Evolutionary conservation across 352 stramenopile species (phyloP), one percentile per base, ranked within the genome.

Genomic region (Pythium vanterpoolii): DNA sequence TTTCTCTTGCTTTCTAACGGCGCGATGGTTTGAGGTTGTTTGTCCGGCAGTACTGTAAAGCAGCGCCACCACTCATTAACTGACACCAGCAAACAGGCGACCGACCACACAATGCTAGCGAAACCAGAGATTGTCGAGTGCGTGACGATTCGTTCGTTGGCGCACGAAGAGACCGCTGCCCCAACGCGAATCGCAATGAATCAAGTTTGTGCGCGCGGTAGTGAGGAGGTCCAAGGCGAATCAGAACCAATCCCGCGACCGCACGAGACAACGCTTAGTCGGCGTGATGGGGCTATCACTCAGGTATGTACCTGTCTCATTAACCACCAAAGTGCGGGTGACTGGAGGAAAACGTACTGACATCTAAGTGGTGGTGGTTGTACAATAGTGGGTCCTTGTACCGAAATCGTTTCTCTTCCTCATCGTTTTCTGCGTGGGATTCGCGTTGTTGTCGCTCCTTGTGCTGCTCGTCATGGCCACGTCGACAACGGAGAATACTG

Each of bases 401-500:
- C 66, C 70, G 23, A 65, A 48, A 24, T 49, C 64, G 26, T 74
- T 77, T 39, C 43, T 77, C 16, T 23, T 33, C 0, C 23, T 74
- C 24, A 51, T 71, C 16, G 21, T 39, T 18, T 68, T 74, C 31
- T 64, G 66, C 58, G 40, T 73, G 34, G 55, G 40, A n/a, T 71
- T 78, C 40, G 60, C 68, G 21, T 16, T 69, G 55, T 21, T 75
- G 1, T 71, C 67, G 8, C 40, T 78, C 3, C 14, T 71, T 5
- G 53, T 21, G 13, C 51, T 78, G 9, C 38, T 57, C 23, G 16
- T 69, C 18, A 43, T 69, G 44, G 62, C 62, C 1, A 51, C 51
- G 3, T 43, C 57, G 9, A 14, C 56, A 28, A 18, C 36, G 44
- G 21, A 38, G 4, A 26, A 27, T 18, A 11, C 19, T 28, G 30